Evolutionary conservation across 371 early-diverging fungal species (phyloP).

Genomic region (Batkoa obscura): DNA sequence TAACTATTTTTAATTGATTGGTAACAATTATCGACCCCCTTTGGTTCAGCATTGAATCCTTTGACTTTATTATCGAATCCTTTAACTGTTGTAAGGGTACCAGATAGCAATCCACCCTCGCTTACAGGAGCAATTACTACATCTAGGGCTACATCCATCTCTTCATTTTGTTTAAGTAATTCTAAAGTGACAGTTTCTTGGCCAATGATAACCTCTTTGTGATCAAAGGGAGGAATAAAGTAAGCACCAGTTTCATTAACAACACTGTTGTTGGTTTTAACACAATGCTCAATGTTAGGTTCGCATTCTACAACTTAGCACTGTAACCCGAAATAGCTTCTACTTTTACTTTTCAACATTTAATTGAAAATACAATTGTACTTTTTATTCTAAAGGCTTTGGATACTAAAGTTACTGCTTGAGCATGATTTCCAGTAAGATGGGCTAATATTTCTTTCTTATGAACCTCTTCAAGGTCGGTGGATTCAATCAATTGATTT

Average conservation of each 20-base stretch:
- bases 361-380: slow-evolving; percentile 82
- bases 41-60: slow-evolving; percentile 73
- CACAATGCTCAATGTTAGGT: slow-evolving; percentile 81
- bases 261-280: slow-evolving; percentile 53
- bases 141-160: slow-evolving; percentile 23
- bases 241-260: slow-evolving; percentile 42
- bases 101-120: slow-evolving; percentile 83
- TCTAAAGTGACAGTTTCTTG: slow-evolving; percentile 92
- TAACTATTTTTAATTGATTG: slow-evolving; percentile 39
- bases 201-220: slow-evolving; percentile 90
- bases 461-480: slow-evolving; percentile 38
- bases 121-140: slow-evolving; percentile 78
- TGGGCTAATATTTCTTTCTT: slow-evolving; percentile 74
- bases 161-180: slow-evolving; percentile 25
- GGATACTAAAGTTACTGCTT: slow-evolving; percentile 80
- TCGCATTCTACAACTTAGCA: slow-evolving; percentile 73
- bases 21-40: slow-evolving; percentile 76
- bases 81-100: slow-evolving; percentile 75
- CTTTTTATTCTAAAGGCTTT: slow-evolving; percentile 72
- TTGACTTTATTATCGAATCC: slow-evolving; percentile 22
- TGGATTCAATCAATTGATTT: slow-evolving; percentile 29
- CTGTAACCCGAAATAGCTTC: slow-evolving; percentile 72
- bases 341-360: slow-evolving; percentile 54
- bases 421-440: slow-evolving; percentile 80
- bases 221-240: slow-evolving; percentile 89